Conservation (phyloP, 2,329 filamentous ascomycete species). For the Phialophora tarda region DNA sequence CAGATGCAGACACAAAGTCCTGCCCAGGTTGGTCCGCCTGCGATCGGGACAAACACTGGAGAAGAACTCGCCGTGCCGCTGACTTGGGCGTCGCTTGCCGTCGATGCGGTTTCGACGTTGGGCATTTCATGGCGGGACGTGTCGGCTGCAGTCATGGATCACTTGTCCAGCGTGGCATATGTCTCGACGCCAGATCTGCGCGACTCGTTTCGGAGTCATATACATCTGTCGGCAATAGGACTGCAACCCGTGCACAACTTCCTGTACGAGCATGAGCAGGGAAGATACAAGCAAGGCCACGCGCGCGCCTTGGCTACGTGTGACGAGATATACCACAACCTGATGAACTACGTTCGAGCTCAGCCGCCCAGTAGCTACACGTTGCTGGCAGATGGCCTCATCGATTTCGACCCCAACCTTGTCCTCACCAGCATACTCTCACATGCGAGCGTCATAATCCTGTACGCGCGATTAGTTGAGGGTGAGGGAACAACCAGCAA, state of each 20-base stretch:
- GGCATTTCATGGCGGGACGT: conserved; percentile 38
- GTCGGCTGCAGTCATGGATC: conserved; percentile 38
- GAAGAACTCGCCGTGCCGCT: conserved; percentile 35
- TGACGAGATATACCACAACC: conserved; percentile 40
- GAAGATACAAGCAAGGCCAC: conserved; percentile 27
- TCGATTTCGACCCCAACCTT: conserved; percentile 39
- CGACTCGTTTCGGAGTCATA: conserved; percentile 36
- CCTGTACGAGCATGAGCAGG: conserved; percentile 32
- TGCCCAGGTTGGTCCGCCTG: conserved; percentile 37
- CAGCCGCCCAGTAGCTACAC: conserved; percentile 36
- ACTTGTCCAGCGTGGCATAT: conserved; percentile 38
- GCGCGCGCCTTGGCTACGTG: conserved; percentile 30
- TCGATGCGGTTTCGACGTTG: conserved; percentile 37
- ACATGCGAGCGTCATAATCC: conserved; percentile 35
- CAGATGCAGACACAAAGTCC: conserved; percentile 36
- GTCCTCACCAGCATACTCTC: conserved; percentile 35
- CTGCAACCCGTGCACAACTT: conserved; percentile 39
- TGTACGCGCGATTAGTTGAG: conserved; percentile 35
- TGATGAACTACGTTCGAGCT: conserved; percentile 35
- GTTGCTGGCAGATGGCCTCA: conserved; percentile 35
- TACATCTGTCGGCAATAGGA: conserved; percentile 37
- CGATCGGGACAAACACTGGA: conserved; percentile 32
- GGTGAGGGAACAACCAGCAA: conserved; percentile 17
- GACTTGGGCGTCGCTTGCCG: conserved; percentile 35
- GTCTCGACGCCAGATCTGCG: conserved; percentile 37